phyloP scores from a whole-genome alignment of 2,329 filamentous ascomycete genomes.

The Colletotrichum endophyticum region DNA sequence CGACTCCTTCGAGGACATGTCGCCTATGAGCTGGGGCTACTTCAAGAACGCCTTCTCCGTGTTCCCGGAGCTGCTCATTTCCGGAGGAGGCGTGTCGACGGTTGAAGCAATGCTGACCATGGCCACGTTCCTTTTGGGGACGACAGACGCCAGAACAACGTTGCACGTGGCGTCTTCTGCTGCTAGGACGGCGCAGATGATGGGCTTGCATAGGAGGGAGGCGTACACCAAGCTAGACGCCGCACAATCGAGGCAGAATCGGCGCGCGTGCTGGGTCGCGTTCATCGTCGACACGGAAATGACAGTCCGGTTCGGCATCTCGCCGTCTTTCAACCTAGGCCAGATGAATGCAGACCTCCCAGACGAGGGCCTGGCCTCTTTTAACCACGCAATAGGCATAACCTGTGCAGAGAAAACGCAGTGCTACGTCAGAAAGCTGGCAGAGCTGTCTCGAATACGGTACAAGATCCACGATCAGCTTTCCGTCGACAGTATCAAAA shows the following conservation, averaged over 20 bases:
- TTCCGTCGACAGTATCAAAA: background rate
- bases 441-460: background rate
- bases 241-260: background rate
- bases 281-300: conserved; percentile 2
- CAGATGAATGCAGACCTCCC: background rate
- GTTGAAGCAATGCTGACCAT: conserved; percentile 10
- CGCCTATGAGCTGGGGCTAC: background rate
- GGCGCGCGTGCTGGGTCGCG: conserved; percentile 5
- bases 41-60: conserved; percentile 17
- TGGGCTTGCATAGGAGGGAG: background rate
- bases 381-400: background rate
- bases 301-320: background rate
- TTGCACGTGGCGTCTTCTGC: background rate
- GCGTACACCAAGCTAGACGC: background rate
- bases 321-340: background rate
- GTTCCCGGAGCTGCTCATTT: background rate
- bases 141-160: background rate
- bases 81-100: background rate
- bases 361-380: background rate
- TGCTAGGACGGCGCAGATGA: background rate
- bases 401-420: background rate
- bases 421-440: background rate
- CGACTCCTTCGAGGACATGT: background rate
- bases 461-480: background rate
- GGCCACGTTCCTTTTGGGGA: conserved; percentile 3